phyloP scores from a whole-genome alignment of 495 filamentous ascomycete genomes.

The Penicillium macrosclerotiorum region DNA sequence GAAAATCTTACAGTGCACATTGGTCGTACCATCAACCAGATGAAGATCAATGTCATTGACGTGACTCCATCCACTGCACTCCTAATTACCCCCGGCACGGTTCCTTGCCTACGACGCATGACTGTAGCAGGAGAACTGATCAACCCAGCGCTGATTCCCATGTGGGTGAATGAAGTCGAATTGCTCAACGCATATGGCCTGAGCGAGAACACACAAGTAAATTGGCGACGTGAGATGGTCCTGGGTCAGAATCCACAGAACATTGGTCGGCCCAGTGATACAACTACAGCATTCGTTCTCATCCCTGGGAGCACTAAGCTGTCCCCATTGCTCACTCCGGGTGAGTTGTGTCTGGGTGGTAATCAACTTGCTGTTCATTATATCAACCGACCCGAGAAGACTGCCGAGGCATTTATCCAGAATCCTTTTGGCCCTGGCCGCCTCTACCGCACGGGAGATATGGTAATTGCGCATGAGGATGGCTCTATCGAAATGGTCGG shows the following conservation, averaged over 20 bases:
- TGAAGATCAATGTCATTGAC: slow-evolving; percentile 8
- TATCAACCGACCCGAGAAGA: slow-evolving; percentile 22
- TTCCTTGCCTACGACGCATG: slow-evolving; percentile 2
- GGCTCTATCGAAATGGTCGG: slow-evolving; percentile 40
- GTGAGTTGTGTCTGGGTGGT: slow-evolving; percentile 1
- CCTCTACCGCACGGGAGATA: slow-evolving; percentile 36
- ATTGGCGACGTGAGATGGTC: too few species aligned
- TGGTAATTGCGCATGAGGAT: slow-evolving; percentile 26
- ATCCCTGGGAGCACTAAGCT: slow-evolving; percentile 1
- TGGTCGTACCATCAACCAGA: background rate
- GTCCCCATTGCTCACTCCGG: background rate
- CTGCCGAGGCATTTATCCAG: slow-evolving; percentile 24
- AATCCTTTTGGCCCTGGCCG: slow-evolving; percentile 16
- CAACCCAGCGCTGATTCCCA: slow-evolving; percentile 1
- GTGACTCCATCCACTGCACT: slow-evolving; percentile 10
- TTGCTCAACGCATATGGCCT: slow-evolving; percentile 15
- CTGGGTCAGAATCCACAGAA: slow-evolving; percentile 28
- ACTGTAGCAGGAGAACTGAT: slow-evolving; percentile 5
- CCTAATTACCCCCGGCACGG: slow-evolving; percentile 4
- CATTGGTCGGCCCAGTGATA: slow-evolving; percentile 9
- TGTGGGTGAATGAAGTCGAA: slow-evolving; percentile 16
- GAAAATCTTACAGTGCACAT: slow-evolving; percentile 6
- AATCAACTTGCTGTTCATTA: slow-evolving; percentile 15
- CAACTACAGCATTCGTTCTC: background rate
- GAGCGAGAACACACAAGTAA: too few species aligned